Base-by-base conservation (phyloP, 2,329 filamentous ascomycete genomes). In the Amauroascus niger region DNA sequence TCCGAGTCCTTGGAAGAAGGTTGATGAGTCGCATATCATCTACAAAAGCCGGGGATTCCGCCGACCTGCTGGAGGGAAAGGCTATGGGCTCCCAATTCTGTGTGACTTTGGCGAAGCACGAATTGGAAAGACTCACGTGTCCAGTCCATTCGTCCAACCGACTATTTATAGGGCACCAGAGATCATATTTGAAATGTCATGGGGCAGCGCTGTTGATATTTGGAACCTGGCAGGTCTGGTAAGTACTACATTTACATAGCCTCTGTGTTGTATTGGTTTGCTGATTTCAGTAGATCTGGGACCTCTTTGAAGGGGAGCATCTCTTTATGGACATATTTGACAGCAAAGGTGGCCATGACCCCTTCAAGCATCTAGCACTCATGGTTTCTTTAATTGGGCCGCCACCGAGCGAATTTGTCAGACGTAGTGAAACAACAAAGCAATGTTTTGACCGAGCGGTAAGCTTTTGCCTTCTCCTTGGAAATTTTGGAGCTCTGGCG, bases 81-180 rank as follows among this genome's bases (percentile, higher is more conserved):
- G 33, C 13, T 40, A 20, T 5, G 37, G 37, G n/a, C 14, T 40
- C 13, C 37, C 37, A 5, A 16, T 40, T 13, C 37, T 40, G 37
- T 40, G 37, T 20, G 37, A 40, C 37, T 68, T 71, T 60, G 67
- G 67, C 7, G 62, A 35, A 7, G 47, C 47, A 22, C 6, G 46
- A 32, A 49, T 49, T 26, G 46, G 68, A 24, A 60, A 63, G 32
- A 59, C 63, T 62, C 57, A 59, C 8, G 50, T 62, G 14, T 58
- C 68, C 57, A 57, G 78, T 67, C 61, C 72, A 60, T 55, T 72
- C 63, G 58, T 78, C 68, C 45, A 80, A 64, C 64, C 63, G 13
- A 55, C 62, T 52, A 57, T 61, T 8, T 66, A 65, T 35, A 61
- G 61, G 40, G 63, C 62, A 13, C 65, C 65, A 13, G 65, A 67